Evolutionary conservation across 1,139 yeast species (phyloP), one percentile per base, ranked within the genome.

Genomic region (Geotrichum carabidarum): DNA sequence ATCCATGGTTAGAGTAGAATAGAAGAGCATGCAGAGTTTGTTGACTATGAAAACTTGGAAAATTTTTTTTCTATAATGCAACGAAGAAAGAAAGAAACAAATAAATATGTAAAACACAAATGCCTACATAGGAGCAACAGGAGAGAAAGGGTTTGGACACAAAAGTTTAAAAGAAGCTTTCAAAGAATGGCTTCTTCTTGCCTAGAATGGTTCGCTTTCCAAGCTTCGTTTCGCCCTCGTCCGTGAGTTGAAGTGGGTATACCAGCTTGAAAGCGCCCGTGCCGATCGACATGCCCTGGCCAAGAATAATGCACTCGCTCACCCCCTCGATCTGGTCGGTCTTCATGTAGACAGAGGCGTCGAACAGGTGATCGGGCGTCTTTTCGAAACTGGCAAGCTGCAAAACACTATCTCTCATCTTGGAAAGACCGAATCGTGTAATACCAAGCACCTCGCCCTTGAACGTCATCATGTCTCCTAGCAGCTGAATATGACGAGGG

Each of bases 381-480:
- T 94, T 94, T 71, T 94, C 99, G 69, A 94, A 94, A 30, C 96
- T 87, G 1, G 99, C 99, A 69, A 94, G 77, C 71, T 94, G 99
- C 67, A 94, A 76, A 31, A 94, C 99, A 43, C 96, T 88, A 70
- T 94, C 99, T 76, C 99, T 84, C 99, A 94, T 93, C 71, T 94
- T 94, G 66, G 97, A 91, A 64, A 94, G 78, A 63, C 99, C 99
- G 66, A 94, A 94, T 73, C 99, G 81, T 2, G 99, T 94, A 68
- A 94, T 94, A 71, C 99, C 99, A 64, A 94, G 78, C 7, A 94
- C 96, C 69, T 94, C 99, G 58, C 99, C 99, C 74, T 93, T 94
- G 71, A 89, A 94, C 0, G 98, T 89, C 99, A 94, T 94, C 56
- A 94, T 99, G 70, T 94, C 99, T 60, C 99, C 99, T 60, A 94